Percentiles rank a stretch among this genome's conserved stretches.
These are phyloP conservation scores for Aspergillus puulaauensis DNA, from an alignment of 2,329 filamentous ascomycete species.

Conservation along the genomic window DNA sequence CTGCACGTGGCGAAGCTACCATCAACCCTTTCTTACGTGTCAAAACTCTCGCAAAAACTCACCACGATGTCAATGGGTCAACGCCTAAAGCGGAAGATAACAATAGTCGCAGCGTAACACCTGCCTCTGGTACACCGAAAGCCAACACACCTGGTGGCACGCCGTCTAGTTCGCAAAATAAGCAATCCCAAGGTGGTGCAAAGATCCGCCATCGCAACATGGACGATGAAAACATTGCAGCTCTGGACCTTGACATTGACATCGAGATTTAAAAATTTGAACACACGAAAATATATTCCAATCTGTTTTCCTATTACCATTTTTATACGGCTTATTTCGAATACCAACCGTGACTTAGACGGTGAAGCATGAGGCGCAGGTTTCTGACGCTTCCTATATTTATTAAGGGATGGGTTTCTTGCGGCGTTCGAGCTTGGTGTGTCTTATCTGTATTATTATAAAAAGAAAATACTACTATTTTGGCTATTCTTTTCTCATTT, in stretches of 20 bases:
- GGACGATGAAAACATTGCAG: constrained; percentile 90
- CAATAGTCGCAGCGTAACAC: constrained; percentile 48
- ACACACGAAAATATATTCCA: neutral
- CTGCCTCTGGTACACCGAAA: constrained; percentile 52
- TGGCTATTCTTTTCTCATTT: neutral
- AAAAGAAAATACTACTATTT: constrained; percentile 1
- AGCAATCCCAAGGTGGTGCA: constrained; percentile 51
- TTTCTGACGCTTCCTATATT: constrained; percentile 13
- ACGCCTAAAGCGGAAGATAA: constrained; percentile 30
- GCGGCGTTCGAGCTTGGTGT: constrained; percentile 14
- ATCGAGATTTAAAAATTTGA: constrained; percentile 67
- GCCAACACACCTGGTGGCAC: constrained; percentile 52
- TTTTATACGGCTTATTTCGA: neutral
- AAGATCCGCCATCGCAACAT: constrained; percentile 75
- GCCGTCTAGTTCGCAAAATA: constrained; percentile 29
- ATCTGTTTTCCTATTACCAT: neutral
- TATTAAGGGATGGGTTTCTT: constrained; percentile 15
- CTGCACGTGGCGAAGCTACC: constrained; percentile 63
- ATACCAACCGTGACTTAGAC: constrained; percentile 2
- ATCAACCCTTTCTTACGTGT: constrained; percentile 58
- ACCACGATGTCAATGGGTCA: constrained; percentile 54
- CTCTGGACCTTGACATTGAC: constrained; percentile 87
- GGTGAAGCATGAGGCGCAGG: constrained; percentile 10
- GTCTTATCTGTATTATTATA: constrained; percentile 15
- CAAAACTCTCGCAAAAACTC: constrained; percentile 66